phyloP scores from a whole-genome alignment of 2,329 filamentous ascomycete genomes.

The Penicillium sp. region DNA sequence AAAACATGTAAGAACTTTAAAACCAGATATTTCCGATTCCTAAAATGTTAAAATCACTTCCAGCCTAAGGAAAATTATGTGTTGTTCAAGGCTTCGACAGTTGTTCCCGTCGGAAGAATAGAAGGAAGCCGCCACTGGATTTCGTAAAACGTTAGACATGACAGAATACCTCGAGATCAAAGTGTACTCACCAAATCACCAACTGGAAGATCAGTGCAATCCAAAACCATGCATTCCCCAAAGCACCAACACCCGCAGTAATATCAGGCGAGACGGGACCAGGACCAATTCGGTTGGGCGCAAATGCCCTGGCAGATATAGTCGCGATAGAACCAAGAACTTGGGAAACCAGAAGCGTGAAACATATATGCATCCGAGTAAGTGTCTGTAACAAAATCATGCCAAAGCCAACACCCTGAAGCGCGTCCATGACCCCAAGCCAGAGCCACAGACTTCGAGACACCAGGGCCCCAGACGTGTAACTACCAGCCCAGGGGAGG shows the following conservation, averaged over 20 bases:
- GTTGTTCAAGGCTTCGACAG: slow-evolving; percentile 42
- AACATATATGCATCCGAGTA: slow-evolving; percentile 67
- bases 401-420: slow-evolving; percentile 69
- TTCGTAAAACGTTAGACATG: neutral
- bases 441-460: slow-evolving; percentile 67
- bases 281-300: slow-evolving; percentile 65
- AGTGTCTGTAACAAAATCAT: slow-evolving; percentile 70
- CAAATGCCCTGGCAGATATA: slow-evolving; percentile 64
- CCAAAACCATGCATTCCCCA: slow-evolving; percentile 64
- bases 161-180: too few species aligned
- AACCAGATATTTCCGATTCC: too few species aligned
- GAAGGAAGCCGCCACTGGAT: slow-evolving; percentile 43
- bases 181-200: slow-evolving; percentile 61
- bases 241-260: slow-evolving; percentile 50
- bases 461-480: slow-evolving; percentile 59
- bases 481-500: slow-evolving; percentile 65
- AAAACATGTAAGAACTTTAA: slow-evolving; percentile 1
- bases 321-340: slow-evolving; percentile 66
- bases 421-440: slow-evolving; percentile 67
- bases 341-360: slow-evolving; percentile 64
- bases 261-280: slow-evolving; percentile 67
- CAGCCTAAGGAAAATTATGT: neutral
- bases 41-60: neutral
- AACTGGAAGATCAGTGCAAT: slow-evolving; percentile 62
- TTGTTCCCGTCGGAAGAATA: slow-evolving; percentile 53